A percentile compares a stretch with the other conserved stretches of the same genome.
phyloP scores from a whole-genome alignment of 2,329 filamentous ascomycete species.

The Xylariaceae sp. region DNA sequence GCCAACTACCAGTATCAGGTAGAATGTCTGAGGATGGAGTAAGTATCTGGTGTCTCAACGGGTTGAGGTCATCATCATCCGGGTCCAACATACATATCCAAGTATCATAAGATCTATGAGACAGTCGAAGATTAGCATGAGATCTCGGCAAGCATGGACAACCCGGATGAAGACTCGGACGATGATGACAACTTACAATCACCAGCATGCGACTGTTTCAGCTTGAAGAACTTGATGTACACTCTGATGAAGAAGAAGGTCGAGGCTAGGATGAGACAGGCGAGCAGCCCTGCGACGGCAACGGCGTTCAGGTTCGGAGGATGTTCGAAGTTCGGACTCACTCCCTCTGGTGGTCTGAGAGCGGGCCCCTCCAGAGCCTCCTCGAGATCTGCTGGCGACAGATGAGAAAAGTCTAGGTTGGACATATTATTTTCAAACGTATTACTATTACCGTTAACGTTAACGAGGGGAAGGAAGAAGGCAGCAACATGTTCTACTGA shows the following conservation, averaged over 20 bases:
- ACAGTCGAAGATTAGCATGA: neutral
- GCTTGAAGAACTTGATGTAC: constrained; percentile 2
- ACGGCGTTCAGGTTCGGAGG: constrained; percentile 1
- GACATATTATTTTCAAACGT: constrained; percentile 1
- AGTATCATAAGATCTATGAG: constrained; percentile 4
- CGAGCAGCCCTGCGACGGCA: neutral
- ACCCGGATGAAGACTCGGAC: neutral
- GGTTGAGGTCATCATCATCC: neutral
- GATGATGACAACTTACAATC: constrained; percentile 1
- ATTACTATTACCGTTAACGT: neutral
- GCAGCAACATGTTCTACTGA: neutral
- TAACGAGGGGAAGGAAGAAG: neutral
- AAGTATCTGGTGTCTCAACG: neutral
- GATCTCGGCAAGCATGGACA: neutral
- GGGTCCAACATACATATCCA: constrained; percentile 2
- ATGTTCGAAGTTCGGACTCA: constrained; percentile 3
- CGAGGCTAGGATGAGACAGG: constrained; percentile 1
- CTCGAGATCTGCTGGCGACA: constrained; percentile 2
- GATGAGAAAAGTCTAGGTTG: constrained; percentile 2
- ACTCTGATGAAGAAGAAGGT: neutral
- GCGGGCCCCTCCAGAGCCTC: neutral
- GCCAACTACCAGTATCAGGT: neutral
- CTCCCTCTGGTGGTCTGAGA: constrained; percentile 4
- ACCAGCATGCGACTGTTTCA: constrained; percentile 1
- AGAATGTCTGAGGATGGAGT: neutral